phyloP scores from a whole-genome alignment of 192 early-diverging fungal species.

The Linderina pennispora region DNA sequence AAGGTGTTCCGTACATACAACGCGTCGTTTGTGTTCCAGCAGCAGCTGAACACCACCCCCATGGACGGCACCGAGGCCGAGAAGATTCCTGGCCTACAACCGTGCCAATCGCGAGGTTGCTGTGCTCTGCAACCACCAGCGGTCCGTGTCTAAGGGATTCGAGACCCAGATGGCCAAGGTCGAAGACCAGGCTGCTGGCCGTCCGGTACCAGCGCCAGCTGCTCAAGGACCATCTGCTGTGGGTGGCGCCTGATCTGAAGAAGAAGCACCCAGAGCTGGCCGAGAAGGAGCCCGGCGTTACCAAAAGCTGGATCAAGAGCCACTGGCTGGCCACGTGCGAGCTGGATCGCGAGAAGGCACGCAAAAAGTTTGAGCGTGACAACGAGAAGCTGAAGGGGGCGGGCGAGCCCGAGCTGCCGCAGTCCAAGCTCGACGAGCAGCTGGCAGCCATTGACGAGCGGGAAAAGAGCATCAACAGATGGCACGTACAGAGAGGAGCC shows the following conservation, averaged over 20 bases:
- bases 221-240: conserved; percentile 61
- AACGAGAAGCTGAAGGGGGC: conserved; percentile 74
- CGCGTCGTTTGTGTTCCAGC: conserved; percentile 89
- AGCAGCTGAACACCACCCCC: conserved; percentile 72
- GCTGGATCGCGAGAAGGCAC: conserved; percentile 65
- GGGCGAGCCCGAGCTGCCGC: conserved; percentile 46
- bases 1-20: conserved; percentile 99
- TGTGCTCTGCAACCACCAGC: conserved; percentile 97
- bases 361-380: conserved; percentile 65
- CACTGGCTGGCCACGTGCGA: conserved; percentile 55
- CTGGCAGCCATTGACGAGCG: conserved; percentile 29
- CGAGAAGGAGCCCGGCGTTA: conserved; percentile 68
- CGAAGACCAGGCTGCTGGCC: conserved; percentile 76
- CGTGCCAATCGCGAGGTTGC: conserved; percentile 95
- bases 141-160: conserved; percentile 77
- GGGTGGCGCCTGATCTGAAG: conserved; percentile 68
- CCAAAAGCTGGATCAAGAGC: conserved; percentile 68
- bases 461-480: conserved; percentile 39
- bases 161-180: conserved; percentile 72
- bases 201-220: conserved; percentile 82
- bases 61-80: conserved; percentile 62
- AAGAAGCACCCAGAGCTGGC: conserved; percentile 65
- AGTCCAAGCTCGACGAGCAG: conserved; percentile 50
- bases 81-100: conserved; percentile 89
- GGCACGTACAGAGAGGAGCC: conserved; percentile 24